Evolutionary conservation across 73 alveolate genomes (phyloP).

Genomic region (Symbiodinium natans): DNA sequence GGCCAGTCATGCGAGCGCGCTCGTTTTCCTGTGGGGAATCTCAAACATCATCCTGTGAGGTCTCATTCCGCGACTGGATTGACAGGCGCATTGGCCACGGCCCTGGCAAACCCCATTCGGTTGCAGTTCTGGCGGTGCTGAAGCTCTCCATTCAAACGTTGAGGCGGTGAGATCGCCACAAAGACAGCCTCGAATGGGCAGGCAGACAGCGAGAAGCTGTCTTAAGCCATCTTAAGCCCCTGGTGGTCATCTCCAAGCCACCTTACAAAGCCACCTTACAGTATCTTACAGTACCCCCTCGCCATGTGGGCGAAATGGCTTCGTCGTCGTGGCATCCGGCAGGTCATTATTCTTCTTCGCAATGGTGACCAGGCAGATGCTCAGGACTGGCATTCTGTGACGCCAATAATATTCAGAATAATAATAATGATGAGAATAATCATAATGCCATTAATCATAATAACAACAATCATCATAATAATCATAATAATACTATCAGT

Average conservation of each 20-base stretch:
- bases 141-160: background rate
- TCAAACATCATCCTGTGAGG: background rate
- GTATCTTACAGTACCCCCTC: too few relatives aligned
- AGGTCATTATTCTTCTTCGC: background rate
- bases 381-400: background rate
- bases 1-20: background rate
- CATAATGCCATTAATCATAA: too few relatives aligned
- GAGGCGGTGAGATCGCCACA: conserved; percentile 64
- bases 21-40: background rate
- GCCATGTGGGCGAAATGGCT: too few relatives aligned
- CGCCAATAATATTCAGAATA: too few relatives aligned
- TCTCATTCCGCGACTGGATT: conserved; percentile 50
- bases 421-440: too few relatives aligned
- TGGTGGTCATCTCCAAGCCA: too few relatives aligned
- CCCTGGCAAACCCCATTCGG: background rate
- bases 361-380: background rate
- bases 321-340: too few relatives aligned
- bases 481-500: too few relatives aligned
- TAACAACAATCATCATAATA: too few relatives aligned
- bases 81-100: conserved; percentile 20
- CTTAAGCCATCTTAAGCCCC: too few relatives aligned
- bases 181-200: conserved; percentile 17
- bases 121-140: background rate
- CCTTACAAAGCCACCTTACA: too few relatives aligned
- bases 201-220: background rate